Conservation (phyloP, 768 basidiomycete genomes). For the Leccinum imitatum region DNA sequence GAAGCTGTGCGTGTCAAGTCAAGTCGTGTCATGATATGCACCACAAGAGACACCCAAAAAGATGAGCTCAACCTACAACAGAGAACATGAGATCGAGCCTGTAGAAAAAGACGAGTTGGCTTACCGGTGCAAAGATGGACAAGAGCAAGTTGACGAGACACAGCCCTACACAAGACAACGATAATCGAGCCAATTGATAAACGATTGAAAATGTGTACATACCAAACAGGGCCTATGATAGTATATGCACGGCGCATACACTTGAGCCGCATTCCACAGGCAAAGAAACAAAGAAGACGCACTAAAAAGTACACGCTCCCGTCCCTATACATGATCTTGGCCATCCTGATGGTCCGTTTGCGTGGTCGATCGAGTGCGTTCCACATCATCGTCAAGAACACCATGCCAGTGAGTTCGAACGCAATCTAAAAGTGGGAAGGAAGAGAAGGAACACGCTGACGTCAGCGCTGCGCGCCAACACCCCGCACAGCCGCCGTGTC, state of each 20-base stretch:
- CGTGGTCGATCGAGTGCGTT: not conserved
- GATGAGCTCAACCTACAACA: slow-evolving; percentile 17
- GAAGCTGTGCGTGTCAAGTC: slow-evolving; percentile 24
- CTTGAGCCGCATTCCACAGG: not conserved
- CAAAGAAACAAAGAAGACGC: not conserved
- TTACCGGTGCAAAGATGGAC: slow-evolving; percentile 23
- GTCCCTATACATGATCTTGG: slow-evolving; percentile 14
- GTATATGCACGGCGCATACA: not conserved
- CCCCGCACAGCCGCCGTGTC: no score
- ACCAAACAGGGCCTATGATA: slow-evolving; percentile 22
- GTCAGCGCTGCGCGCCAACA: no score
- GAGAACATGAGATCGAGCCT: not conserved
- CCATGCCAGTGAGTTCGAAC: slow-evolving; percentile 26
- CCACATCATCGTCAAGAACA: slow-evolving; percentile 16
- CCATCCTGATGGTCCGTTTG: slow-evolving; percentile 13
- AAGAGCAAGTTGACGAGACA: slow-evolving; percentile 22
- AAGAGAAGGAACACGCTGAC: not conserved
- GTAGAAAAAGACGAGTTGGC: not conserved
- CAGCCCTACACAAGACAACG: slow-evolving; percentile 10
- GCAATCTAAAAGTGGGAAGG: slow-evolving; percentile 16
- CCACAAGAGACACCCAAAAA: slow-evolving; percentile 19
- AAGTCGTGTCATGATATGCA: not conserved
- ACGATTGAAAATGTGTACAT: not conserved
- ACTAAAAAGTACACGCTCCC: slow-evolving; percentile 27
- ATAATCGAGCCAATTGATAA: not conserved